A percentile compares a stretch with the other conserved stretches of the same genome.
Evolutionary conservation across 208 protist species (phyloP).

Genomic region (Leishmania tropica): DNA sequence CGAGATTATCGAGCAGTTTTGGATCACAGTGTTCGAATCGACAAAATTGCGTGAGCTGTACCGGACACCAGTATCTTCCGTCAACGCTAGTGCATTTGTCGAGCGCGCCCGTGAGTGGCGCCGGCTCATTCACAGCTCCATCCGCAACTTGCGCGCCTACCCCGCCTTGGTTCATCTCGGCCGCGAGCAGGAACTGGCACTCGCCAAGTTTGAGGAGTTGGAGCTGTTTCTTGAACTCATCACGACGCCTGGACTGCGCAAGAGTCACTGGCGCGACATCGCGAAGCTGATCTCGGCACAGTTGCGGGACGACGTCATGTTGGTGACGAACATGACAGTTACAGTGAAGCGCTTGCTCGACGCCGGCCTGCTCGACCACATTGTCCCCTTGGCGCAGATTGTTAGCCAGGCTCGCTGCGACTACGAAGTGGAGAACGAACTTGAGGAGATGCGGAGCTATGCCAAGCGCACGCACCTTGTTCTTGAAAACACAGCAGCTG

Average conservation of each 20-base stretch:
- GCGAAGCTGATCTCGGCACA: constrained; percentile 55
- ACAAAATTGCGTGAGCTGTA: constrained; percentile 78
- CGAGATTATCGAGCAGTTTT: constrained; percentile 88
- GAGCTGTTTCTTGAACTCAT: constrained; percentile 71
- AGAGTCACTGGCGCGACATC: constrained; percentile 92
- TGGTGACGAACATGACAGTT: constrained; percentile 54
- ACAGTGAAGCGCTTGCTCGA: constrained; percentile 73
- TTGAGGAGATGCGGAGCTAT: constrained; percentile 89
- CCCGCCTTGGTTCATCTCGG: constrained; percentile 71
- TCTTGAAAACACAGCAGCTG: constrained; percentile 22
- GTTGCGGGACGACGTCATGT: constrained; percentile 48
- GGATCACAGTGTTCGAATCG: constrained; percentile 61
- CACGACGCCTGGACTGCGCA: constrained; percentile 77
- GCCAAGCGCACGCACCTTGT: constrained; percentile 79
- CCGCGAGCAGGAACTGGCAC: constrained; percentile 77
- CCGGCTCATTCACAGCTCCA: constrained; percentile 70
- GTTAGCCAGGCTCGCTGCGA: constrained; percentile 72
- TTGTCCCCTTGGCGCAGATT: constrained; percentile 62
- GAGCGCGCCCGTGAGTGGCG: constrained; percentile 81
- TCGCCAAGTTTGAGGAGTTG: constrained; percentile 78
- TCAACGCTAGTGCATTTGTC: constrained; percentile 67
- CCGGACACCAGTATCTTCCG: constrained; percentile 48
- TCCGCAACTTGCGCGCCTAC: constrained; percentile 71
- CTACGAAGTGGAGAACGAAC: constrained; percentile 68
- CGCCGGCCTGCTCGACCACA: constrained; percentile 58